These are phyloP conservation scores for Leccinum arenicola DNA, from an alignment of 768 basidiomycete genomes.

Conservation along the genomic window DNA sequence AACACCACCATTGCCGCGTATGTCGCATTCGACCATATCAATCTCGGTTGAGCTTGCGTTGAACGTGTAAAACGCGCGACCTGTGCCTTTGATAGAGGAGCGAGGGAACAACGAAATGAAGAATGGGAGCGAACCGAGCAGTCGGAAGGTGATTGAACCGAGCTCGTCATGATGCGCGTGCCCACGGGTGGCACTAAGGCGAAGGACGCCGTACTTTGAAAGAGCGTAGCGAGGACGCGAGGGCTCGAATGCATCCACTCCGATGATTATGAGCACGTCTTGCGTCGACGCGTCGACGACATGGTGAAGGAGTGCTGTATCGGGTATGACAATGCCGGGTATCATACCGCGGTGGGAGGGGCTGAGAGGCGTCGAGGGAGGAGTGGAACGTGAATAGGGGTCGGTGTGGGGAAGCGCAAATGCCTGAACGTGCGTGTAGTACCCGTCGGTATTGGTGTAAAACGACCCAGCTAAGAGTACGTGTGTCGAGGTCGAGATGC, in stretches of 20 bases:
- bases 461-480: slow-evolving; percentile 11
- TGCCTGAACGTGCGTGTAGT: slow-evolving; percentile 10
- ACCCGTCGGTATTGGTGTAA: neutral
- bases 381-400: neutral
- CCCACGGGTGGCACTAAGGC: neutral
- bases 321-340: neutral
- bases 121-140: neutral
- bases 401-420: slow-evolving; percentile 9
- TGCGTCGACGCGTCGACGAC: slow-evolving; percentile 3
- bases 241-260: neutral
- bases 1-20: neutral
- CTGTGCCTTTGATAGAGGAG: slow-evolving; percentile 15
- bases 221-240: neutral
- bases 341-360: slow-evolving; percentile 14
- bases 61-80: slow-evolving; percentile 8
- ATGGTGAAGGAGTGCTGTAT: slow-evolving; percentile 13
- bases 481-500: slow-evolving; percentile 22
- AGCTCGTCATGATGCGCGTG: neutral
- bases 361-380: neutral
- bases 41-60: neutral
- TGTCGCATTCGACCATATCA: slow-evolving; percentile 13
- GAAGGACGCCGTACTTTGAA: slow-evolving; percentile 9
- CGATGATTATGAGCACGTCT: slow-evolving; percentile 12
- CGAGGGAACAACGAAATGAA: neutral
- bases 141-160: slow-evolving; percentile 13